Percentiles rank a stretch among this genome's conserved stretches.
These are phyloP conservation scores for Globisporangium irregulare DNA, from an alignment of 352 stramenopile genomes.

Conservation along the genomic window DNA sequence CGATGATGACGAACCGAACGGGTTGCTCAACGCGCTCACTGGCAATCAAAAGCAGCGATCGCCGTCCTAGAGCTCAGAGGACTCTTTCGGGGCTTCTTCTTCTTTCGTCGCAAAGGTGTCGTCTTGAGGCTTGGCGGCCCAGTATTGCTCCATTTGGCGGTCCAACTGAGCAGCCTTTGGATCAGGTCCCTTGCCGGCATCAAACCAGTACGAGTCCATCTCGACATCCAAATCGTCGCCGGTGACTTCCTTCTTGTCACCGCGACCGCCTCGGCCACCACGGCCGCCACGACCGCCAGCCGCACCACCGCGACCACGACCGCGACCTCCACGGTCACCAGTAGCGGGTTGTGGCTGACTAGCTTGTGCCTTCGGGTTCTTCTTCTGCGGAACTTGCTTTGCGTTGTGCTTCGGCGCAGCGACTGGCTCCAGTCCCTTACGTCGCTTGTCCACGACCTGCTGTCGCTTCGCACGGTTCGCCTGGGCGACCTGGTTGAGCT, in stretches of 20 bases:
- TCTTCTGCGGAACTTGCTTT: constrained; percentile 33
- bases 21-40: background rate
- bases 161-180: constrained; percentile 77
- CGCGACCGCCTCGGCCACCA: constrained; percentile 24
- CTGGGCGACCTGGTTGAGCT: constrained; percentile 58
- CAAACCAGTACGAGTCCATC: constrained; percentile 88
- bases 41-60: background rate
- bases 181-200: constrained; percentile 86
- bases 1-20: background rate
- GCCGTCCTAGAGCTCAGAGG: constrained; percentile 5
- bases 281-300: constrained; percentile 27
- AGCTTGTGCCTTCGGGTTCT: constrained; percentile 16
- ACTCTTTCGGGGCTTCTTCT: constrained; percentile 2
- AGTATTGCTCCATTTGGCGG: constrained; percentile 89
- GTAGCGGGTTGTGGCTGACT: background rate
- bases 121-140: constrained; percentile 72
- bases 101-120: constrained; percentile 12
- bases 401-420: constrained; percentile 24
- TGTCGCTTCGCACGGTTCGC: constrained; percentile 73
- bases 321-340: constrained; percentile 24
- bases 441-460: constrained; percentile 66
- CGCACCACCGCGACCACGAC: constrained; percentile 16
- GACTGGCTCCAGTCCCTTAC: constrained; percentile 51
- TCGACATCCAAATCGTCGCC: constrained; percentile 84
- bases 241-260: constrained; percentile 48